A percentile compares a stretch with the other conserved stretches of the same genome.
Conservation (phyloP, 2,329 filamentous ascomycete genomes). For the Xylariales sp. region DNA sequence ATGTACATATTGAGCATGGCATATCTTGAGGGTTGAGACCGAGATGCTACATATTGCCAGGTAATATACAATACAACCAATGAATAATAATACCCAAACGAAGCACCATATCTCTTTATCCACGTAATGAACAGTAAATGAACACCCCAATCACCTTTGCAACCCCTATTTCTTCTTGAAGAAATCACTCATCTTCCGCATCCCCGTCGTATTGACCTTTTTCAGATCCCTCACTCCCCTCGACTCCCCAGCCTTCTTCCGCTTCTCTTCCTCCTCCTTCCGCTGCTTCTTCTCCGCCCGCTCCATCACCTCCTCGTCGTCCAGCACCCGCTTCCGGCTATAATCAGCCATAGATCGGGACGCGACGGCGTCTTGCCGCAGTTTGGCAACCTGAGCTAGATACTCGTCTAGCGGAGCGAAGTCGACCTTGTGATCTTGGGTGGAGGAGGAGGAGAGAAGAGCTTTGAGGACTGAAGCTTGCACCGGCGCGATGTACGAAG, state of each 20-base stretch:
- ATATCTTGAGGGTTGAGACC: constrained; percentile 23
- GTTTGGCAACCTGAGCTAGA: constrained; percentile 57
- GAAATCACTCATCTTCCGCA: constrained; percentile 96
- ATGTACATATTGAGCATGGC: constrained; percentile 6
- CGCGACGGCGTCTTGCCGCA: constrained; percentile 68
- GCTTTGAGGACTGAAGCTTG: constrained; percentile 39
- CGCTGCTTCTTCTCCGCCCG: constrained; percentile 77
- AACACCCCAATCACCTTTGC: no score
- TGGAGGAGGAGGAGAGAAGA: constrained; percentile 28
- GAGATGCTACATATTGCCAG: neutral
- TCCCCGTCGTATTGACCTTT: constrained; percentile 86
- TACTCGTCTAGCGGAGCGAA: constrained; percentile 70
- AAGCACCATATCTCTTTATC: no score
- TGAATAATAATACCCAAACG: constrained; percentile 12
- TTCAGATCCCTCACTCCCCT: constrained; percentile 73
- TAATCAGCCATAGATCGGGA: constrained; percentile 66
- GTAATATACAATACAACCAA: constrained; percentile 2
- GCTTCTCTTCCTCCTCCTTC: constrained; percentile 84
- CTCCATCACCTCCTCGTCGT: constrained; percentile 63
- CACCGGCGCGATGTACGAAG: constrained; percentile 51
- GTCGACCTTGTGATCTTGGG: constrained; percentile 39
- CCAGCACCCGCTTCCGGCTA: constrained; percentile 60
- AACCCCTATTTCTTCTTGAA: constrained; percentile 63
- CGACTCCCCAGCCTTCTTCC: constrained; percentile 71
- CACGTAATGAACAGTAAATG: no score